These are phyloP conservation scores for Turritis glabra DNA, from an alignment of 345 rosid species.

Conservation along the genomic window DNA sequence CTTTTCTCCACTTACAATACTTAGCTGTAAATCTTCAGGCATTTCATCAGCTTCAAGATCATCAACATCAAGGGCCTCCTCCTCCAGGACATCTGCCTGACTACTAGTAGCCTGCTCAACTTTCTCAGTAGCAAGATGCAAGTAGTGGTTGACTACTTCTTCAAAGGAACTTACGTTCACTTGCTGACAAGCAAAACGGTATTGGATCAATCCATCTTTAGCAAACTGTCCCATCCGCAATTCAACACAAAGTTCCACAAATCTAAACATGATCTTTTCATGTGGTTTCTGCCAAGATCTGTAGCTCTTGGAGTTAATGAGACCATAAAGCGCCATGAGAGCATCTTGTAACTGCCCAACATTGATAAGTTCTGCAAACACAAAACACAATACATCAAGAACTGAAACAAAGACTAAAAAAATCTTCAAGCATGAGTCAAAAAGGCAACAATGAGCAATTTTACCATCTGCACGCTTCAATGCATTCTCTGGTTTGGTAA, in stretches of 20 bases:
- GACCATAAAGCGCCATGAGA: conserved; percentile 72
- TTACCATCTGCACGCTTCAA: not conserved
- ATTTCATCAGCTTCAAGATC: conserved; percentile 95
- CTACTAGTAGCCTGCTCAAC: conserved; percentile 94
- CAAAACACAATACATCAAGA: no score
- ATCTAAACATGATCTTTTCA: conserved; percentile 88
- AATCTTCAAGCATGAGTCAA: no score
- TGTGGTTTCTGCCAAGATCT: conserved; percentile 55
- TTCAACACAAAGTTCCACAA: conserved; percentile 89
- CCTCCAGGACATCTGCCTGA: conserved; percentile 86
- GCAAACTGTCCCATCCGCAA: conserved; percentile 83
- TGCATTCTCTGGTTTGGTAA: not conserved
- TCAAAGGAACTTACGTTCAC: conserved; percentile 89
- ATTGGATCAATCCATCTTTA: conserved; percentile 90
- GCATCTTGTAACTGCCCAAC: conserved; percentile 91
- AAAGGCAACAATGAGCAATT: not conserved
- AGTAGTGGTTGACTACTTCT: conserved; percentile 93
- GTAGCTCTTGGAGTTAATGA: conserved; percentile 83
- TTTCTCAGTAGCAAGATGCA: conserved; percentile 88
- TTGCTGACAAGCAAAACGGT: conserved; percentile 87
- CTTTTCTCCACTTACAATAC: conserved; percentile 95
- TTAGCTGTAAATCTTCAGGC: conserved; percentile 92
- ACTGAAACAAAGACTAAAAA: no score
- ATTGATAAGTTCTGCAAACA: not conserved
- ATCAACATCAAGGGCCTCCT: conserved; percentile 96